Evolutionary conservation across 192 early-diverging fungal genomes (phyloP), one percentile per base, ranked within the genome.

Genomic region (Pilaira anomala): DNA sequence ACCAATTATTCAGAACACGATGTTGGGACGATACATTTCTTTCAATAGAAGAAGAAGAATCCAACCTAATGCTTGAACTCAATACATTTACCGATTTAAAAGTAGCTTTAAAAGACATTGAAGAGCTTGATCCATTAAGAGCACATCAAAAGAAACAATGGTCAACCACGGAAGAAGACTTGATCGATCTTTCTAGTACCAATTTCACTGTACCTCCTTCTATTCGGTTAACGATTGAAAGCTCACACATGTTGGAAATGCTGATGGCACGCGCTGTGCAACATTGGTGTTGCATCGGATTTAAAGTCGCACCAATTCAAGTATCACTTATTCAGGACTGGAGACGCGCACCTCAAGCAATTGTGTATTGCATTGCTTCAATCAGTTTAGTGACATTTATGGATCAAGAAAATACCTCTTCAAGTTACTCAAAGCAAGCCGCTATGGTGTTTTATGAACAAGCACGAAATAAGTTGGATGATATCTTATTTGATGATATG

Each of bases 221-320:
- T 12, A 29, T 65, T 22, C 22, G 53, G 11, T 21, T 41, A 13
- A 69, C 60, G 2, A 49, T 69, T 4, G 60, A 36, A 21, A 56
- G 30, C 30, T 39, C 67, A 14, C 36, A 56, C 5, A 48, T 69
- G 40, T 40, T 69, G 13, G 58, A 56, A 8, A 26, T 30, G 14
- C 41, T 69, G 1, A 73, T 73, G 71, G 36, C 49, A 12, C 42
- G 48, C 2, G 65, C 61, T 8, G 2, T 48, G 7, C 36, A 16
- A 0, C 65, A 73, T 18, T 73, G 71, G 71, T 73, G 71, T 19
- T 73, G 71, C 21, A 52, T 73, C 22, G 71, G 65, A 11, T 73
- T 73, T 48, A 73, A 73, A 29, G 66, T 73, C 0, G 53, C 71
- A n/a, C 71, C 71, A 1, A 21, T 73, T 16, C 48, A 12, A 5